Evolutionary conservation across 805 yeast genomes (phyloP).

Genomic region (Ogataea degrootiae): DNA sequence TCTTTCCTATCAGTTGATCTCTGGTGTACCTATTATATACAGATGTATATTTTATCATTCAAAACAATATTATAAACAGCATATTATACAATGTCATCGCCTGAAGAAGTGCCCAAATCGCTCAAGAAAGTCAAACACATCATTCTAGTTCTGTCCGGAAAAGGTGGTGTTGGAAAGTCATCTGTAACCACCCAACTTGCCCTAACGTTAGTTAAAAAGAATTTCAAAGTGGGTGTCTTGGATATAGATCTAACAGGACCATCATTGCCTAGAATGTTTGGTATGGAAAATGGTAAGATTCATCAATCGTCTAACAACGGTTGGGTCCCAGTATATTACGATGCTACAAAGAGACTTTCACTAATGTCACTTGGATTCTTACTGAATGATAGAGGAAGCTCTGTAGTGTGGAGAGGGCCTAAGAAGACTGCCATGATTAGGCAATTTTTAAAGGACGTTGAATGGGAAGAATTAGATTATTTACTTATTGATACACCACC

Average conservation of each 20-base stretch:
- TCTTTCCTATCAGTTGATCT: too few species aligned
- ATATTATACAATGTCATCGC: conserved; percentile 6
- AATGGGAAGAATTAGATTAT: conserved; percentile 82
- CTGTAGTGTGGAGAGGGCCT: conserved; percentile 98
- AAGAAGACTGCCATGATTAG: conserved; percentile 96
- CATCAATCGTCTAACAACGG: conserved; percentile 84
- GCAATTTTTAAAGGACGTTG: conserved; percentile 86
- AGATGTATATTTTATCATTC: too few species aligned
- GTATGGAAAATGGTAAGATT: conserved; percentile 73
- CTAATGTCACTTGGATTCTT: conserved; percentile 89
- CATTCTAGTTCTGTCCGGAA: conserved; percentile 80
- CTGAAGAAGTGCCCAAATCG: conserved; percentile 25
- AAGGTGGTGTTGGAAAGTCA: conserved; percentile 97
- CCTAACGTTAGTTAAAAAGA: conserved; percentile 64
- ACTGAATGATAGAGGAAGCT: conserved; percentile 75
- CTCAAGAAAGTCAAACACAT: conserved; percentile 62
- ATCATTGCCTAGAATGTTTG: conserved; percentile 93
- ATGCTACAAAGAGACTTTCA: conserved; percentile 41
- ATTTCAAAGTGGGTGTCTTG: conserved; percentile 84
- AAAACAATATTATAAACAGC: too few species aligned
- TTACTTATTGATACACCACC: conserved; percentile 96
- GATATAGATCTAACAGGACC: conserved; percentile 98
- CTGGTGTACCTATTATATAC: too few species aligned
- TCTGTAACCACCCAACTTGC: conserved; percentile 95
- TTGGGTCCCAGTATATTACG: conserved; percentile 84